These are phyloP conservation scores for Jacaranda mimosifolia DNA, from an alignment of 257 asterid species.

Conservation along the genomic window DNA sequence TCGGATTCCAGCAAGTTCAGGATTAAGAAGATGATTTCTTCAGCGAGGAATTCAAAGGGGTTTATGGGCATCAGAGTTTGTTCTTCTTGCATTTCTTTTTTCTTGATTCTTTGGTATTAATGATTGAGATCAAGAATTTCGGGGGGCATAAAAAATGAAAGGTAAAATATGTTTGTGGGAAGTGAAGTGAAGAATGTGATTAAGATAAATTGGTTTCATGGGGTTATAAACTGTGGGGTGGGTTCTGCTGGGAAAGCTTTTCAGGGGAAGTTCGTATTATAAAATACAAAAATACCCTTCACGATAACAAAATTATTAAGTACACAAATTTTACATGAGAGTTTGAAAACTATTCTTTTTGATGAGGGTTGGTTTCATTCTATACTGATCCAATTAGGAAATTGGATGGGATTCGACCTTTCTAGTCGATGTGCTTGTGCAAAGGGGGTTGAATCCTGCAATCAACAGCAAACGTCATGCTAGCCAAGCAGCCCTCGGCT, in stretches of 20 bases:
- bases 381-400: too few relatives aligned
- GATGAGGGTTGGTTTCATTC: too few relatives aligned
- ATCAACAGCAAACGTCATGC: too few relatives aligned
- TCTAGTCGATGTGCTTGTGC: too few relatives aligned
- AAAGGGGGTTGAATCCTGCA: too few relatives aligned
- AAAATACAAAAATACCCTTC: too few relatives aligned
- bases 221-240: neutral
- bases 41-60: conserved; percentile 42
- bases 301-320: too few relatives aligned
- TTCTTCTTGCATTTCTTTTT: neutral
- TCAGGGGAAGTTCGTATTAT: too few relatives aligned
- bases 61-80: neutral
- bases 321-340: too few relatives aligned
- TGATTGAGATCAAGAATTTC: neutral
- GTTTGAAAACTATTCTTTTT: too few relatives aligned
- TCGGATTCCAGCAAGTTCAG: conserved; percentile 46
- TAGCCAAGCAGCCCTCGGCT: too few relatives aligned
- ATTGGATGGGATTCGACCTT: too few relatives aligned
- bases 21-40: conserved; percentile 45
- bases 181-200: neutral
- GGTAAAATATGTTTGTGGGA: neutral
- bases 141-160: neutral
- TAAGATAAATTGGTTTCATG: neutral
- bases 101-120: neutral
- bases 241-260: neutral